Base-by-base conservation (phyloP, 768 basidiomycete genomes). In the Trametes punicea region DNA sequence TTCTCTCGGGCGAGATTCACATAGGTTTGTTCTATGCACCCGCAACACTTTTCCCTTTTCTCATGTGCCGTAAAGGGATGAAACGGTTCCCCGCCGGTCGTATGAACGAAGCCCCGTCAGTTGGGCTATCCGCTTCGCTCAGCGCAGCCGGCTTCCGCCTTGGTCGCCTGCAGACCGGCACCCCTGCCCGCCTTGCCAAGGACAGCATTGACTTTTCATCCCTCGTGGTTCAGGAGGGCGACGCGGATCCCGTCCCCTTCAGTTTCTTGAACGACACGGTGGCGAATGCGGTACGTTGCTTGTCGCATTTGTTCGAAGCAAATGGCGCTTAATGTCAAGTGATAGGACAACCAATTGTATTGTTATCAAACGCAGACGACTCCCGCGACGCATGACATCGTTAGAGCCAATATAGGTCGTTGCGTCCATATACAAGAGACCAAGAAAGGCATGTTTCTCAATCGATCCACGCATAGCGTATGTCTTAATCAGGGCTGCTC, bases 381-480 rank as follows among this genome's bases (percentile, higher is more conserved):
- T 0, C 75, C 79, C 0, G 75, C 65, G 39, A 94, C 93, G 0
- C 92, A 94, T 64, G 70, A 81, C 57, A 73, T 93, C n/a, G 78
- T 95, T 31, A 79, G 76, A 40, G 83, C 87, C 46, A 92, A 86
- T 65, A 71, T 95, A 38, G 87, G 91, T 62, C 73, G 81, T 0
- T 89, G 90, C 33, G 77, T 91, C 6, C 93, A 95, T 67, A 88
- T 96, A 7, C 88, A 90, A 64, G 93, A 95, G 69, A 88, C 91
- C 0, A 88, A 85, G 71, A 93, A 89, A 73, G 93, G 91, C 84
- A 7, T 3, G 44, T 46, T 31, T 31, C 16, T 7, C 16, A 15
- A 13, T 15, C 4, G 21, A n/a, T 13, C 41, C 31, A 11, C 20
- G 51, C 3, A 20, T 16, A 4, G 2, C 26, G 21, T 8, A n/a